Base-by-base conservation (phyloP, 2,329 filamentous ascomycete species). In the Cercospora zeae-maydis region DNA sequence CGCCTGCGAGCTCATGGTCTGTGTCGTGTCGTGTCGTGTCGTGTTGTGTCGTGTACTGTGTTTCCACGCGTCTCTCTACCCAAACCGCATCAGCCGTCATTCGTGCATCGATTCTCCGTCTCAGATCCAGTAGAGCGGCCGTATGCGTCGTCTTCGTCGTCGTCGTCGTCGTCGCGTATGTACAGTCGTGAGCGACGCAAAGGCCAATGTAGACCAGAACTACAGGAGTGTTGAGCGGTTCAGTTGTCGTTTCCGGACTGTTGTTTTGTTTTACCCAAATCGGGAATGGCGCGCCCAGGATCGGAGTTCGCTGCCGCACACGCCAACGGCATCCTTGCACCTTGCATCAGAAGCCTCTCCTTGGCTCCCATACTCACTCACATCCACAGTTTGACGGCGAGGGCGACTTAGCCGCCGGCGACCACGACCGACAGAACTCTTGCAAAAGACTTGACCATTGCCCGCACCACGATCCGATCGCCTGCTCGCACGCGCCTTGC, bases 1-100 rank as follows among this genome's bases (percentile, higher is more conserved):
- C 66, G 83, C 80, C 75, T 83, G 83, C 60, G 78, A 80, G 73
- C 81, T 81, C 82, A 85, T 86, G 66, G 67, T 64, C 60, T 61
- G 63, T 55, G 24, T 39, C 63, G 45, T 57, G 19, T 66, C 6
- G 24, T 27, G 24, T 27, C 24, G 24, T 27, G 24, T 27, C 24
- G 39, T 10, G 39, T 34, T 36, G 54, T 42, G 36, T 57, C 36
- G 63, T 58, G 65, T 71, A 39, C 60, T 63, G 65, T 69, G 51
- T 58, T 65, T 55, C 55, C 64, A 59, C 57, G 63, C 68, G 67
- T 63, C 59, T 65, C 27, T 62, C 57, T 60, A 19, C 58, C 59
- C 45, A 63, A 59, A 61, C 65, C 63, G 62, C 59, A 58, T 61
- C 45, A 30, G 51, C 34, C 39, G 27, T 58, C 54, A 56, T 39